Base-by-base conservation (phyloP, 2,329 filamentous ascomycete genomes). In the Aureobasidium sp. region DNA sequence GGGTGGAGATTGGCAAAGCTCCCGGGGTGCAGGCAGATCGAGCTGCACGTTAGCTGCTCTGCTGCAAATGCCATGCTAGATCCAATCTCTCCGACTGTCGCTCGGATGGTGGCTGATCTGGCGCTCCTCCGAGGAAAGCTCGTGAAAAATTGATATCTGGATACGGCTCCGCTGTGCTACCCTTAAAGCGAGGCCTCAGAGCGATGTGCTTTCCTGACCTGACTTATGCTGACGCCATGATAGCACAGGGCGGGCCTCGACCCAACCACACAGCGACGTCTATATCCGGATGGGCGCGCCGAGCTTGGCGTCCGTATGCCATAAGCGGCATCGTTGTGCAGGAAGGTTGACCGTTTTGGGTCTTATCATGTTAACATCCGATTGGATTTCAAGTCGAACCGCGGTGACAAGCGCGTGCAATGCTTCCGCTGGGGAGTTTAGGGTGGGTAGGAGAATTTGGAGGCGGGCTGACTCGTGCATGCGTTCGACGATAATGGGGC, bases 391-490 rank as follows among this genome's bases (percentile, higher is more conserved):
- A 34, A 31, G n/a, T 37, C 36, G 36, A 41, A 36, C 29, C 27
- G 36, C 20, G 14, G 15, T 34, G 56, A 44, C 56, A 48, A 59
- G 56, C 45, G 27, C 44, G 25, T 14, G 42, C 25, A 22, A 31
- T 60, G 45, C 57, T 45, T 27, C 20, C 17, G 45, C 44, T 60
- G 34, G 57, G 44, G 27, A 51, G 6, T 22, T 48, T 3, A 49
- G 25, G 45, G 31, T 39, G 44, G 57, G 44, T 51, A 60, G 57
- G 45, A 60, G 57, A 60, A 60, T 51, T 60, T 37, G 44, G 57
- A 60, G 36, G 57, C 57, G 57, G 57, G 57, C 57, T 60, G 57
- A 60, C 57, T 60, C 57, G 57, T 59, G 37, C 57, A 60, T 60
- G 36, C 36, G 45, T 60, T 60, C 44, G 57, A 60, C 57, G 57